Evolutionary conservation across 78 protist species (phyloP).

Genomic region (Dictyostelium discoideum): DNA sequence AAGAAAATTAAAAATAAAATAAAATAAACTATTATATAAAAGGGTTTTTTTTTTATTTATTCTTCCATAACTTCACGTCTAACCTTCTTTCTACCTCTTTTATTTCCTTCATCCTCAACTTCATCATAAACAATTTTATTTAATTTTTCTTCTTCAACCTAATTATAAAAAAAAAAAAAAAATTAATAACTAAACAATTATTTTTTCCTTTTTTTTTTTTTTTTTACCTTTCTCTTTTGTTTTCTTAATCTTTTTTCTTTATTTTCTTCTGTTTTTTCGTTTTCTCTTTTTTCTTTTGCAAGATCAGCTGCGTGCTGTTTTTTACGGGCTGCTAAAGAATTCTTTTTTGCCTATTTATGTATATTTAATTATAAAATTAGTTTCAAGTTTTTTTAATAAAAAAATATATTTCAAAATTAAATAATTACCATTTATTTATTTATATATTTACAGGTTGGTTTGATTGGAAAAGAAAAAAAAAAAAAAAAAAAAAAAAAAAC

Average conservation of each 20-base stretch:
- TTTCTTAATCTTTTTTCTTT: neutral
- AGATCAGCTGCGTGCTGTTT: constrained; percentile 1
- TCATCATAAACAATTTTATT: constrained; percentile 22
- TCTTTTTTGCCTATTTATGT: constrained; percentile 10
- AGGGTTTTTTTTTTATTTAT: neutral
- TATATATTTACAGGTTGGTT: neutral
- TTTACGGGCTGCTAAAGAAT: neutral
- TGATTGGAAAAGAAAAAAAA: neutral
- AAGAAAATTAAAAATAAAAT: neutral
- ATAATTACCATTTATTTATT: neutral
- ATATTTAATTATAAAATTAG: neutral
- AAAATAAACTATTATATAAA: neutral
- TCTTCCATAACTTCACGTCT: constrained; percentile 14
- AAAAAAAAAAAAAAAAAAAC: neutral
- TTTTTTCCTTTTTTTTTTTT: neutral
- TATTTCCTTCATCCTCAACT: constrained; percentile 14
- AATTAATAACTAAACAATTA: neutral
- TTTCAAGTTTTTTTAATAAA: too few species aligned
- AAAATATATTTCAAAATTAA: neutral
- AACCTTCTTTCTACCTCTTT: constrained; percentile 17
- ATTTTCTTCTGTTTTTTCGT: neutral
- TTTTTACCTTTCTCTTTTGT: constrained; percentile 13
- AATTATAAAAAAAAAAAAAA: neutral
- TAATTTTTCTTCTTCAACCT: constrained; percentile 3
- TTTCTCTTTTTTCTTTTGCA: constrained; percentile 18